phyloP scores from a whole-genome alignment of 305 asterid genomes.

The Plantago coronopus region DNA sequence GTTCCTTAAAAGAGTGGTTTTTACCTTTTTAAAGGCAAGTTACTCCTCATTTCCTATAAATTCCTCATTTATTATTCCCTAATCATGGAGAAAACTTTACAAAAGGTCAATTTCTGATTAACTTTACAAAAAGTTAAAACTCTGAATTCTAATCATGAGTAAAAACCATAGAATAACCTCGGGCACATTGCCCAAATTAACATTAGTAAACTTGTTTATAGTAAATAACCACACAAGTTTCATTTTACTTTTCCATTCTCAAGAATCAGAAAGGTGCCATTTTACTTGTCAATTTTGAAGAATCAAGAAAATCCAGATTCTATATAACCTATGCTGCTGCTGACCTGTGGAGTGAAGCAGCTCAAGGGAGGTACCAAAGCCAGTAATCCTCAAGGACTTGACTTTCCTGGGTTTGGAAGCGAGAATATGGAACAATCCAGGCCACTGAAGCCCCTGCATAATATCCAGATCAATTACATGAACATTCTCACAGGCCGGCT shows the following conservation, averaged over 20 bases:
- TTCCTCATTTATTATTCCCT: too few relatives aligned
- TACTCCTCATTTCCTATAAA: too few relatives aligned
- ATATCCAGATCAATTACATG: conserved; percentile 88
- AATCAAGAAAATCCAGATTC: neutral
- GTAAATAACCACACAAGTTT: too few relatives aligned
- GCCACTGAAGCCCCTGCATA: conserved; percentile 98
- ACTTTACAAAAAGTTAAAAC: neutral
- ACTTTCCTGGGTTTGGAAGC: conserved; percentile 60
- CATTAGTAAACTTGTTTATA: too few relatives aligned
- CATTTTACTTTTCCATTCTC: too few relatives aligned
- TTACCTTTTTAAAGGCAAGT: too few relatives aligned
- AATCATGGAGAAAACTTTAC: too few relatives aligned
- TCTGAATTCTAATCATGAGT: neutral
- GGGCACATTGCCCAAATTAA: neutral
- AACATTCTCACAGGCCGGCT: conserved; percentile 53
- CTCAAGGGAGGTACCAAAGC: conserved; percentile 65
- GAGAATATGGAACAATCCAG: conserved; percentile 79
- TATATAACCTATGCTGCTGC: too few relatives aligned
- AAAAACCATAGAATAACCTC: neutral
- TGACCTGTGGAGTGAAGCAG: conserved; percentile 38
- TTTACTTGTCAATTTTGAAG: neutral
- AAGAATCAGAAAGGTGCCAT: neutral
- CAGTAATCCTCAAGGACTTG: conserved; percentile 55
- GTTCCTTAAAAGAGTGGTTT: neutral
- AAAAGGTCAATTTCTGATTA: too few relatives aligned